Conservation (phyloP, 129 eudicot genomes). For the Helichrysum umbraculigerum region DNA sequence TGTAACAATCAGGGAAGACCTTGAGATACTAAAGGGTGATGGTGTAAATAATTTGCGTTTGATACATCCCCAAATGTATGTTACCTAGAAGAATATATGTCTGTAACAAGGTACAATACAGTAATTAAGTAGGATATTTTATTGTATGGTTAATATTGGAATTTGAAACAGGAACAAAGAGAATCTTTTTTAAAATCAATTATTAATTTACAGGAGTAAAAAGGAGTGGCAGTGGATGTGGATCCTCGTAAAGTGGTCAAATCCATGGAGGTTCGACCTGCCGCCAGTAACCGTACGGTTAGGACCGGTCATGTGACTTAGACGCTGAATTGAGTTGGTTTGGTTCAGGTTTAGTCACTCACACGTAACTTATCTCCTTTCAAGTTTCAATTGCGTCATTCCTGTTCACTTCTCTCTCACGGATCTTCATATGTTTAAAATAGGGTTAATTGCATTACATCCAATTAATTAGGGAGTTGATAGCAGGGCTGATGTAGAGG, state of each 20-base stretch:
- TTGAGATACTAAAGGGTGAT: slow-evolving; percentile 18
- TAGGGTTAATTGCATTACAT: too few relatives aligned
- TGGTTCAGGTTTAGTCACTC: not conserved
- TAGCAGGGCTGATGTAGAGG: too few relatives aligned
- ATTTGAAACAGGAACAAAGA: slow-evolving; percentile 25
- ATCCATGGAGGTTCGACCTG: slow-evolving; percentile 26
- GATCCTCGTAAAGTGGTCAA: slow-evolving; percentile 28
- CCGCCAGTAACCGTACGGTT: slow-evolving; percentile 29
- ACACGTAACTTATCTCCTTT: not conserved
- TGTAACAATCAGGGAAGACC: not conserved
- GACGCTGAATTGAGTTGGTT: slow-evolving; percentile 6
- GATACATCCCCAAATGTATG: slow-evolving; percentile 36
- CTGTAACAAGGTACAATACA: slow-evolving; percentile 29
- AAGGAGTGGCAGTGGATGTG: not conserved
- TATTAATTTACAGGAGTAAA: too few relatives aligned
- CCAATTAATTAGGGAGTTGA: too few relatives aligned
- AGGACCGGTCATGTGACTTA: slow-evolving; percentile 16
- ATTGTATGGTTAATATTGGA: slow-evolving; percentile 13
- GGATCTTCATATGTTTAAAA: not conserved
- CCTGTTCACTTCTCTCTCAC: not conserved
- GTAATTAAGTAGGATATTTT: not conserved
- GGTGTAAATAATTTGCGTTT: slow-evolving; percentile 35
- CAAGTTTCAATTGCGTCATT: slow-evolving; percentile 11
- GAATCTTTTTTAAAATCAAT: slow-evolving; percentile 22
- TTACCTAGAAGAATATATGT: slow-evolving; percentile 37